Evolutionary conservation across 768 basidiomycete species (phyloP).

Genomic region (Austroboletus eburneus): DNA sequence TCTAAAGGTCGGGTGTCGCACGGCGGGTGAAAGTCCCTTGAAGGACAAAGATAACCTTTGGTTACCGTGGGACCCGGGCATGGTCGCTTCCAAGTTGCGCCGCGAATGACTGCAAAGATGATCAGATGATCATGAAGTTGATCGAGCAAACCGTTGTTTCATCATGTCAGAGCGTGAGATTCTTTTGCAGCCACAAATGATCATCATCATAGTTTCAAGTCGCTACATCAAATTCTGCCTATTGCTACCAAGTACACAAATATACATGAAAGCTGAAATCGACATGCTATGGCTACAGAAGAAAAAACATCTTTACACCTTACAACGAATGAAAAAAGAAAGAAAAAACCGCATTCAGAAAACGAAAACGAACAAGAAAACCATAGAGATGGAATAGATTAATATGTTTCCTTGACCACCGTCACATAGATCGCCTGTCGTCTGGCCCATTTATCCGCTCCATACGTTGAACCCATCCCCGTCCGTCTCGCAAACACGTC

Average conservation of each 20-base stretch:
- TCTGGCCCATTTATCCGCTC: neutral
- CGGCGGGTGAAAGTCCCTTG: neutral
- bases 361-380: neutral
- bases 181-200: no score
- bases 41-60: neutral
- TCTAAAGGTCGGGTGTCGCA: neutral
- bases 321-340: neutral
- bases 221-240: no score
- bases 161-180: no score
- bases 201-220: no score
- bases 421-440: conserved; percentile 41
- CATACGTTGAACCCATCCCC: neutral
- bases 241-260: neutral
- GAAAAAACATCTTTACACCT: no score
- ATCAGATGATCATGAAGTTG: neutral
- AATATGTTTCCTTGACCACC: conserved; percentile 37
- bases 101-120: neutral
- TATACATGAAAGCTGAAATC: conserved; percentile 2
- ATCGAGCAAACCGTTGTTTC: neutral
- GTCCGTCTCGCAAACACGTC: neutral
- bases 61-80: neutral
- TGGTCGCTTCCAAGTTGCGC: neutral
- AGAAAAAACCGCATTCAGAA: neutral
- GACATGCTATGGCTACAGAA: conserved; percentile 21
- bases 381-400: neutral